Percentiles rank a stretch among this genome's conserved stretches.
phyloP scores from a whole-genome alignment of 2,329 filamentous ascomycete genomes.

The Claviceps arundinis region DNA sequence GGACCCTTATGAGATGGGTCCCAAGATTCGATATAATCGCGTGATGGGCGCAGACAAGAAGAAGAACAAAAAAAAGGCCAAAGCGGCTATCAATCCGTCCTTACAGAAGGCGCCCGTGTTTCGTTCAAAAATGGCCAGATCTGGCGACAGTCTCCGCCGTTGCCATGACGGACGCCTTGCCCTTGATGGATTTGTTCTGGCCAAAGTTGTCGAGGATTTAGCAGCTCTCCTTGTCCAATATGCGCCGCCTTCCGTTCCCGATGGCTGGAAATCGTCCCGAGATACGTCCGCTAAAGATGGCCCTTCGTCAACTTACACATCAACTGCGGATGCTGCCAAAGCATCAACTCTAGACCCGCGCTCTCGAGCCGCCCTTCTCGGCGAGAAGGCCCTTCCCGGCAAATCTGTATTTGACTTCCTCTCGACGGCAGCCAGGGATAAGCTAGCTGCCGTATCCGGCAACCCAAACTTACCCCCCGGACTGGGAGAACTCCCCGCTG shows the following conservation, averaged over 20 bases:
- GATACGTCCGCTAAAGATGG: constrained; percentile 8
- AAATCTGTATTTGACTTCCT: constrained; percentile 96
- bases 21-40: constrained; percentile 76
- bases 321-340: constrained; percentile 66
- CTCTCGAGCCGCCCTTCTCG: constrained; percentile 64
- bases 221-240: constrained; percentile 28
- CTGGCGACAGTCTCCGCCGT: constrained; percentile 30
- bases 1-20: constrained; percentile 84
- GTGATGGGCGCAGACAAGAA: constrained; percentile 71
- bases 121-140: constrained; percentile 42
- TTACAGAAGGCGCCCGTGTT: constrained; percentile 59
- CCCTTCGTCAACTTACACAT: constrained; percentile 33
- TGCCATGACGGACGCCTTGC: constrained; percentile 77
- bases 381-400: constrained; percentile 63
- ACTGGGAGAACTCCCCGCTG: constrained; percentile 57
- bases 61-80: constrained; percentile 53
- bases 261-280: constrained; percentile 59
- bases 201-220: constrained; percentile 33
- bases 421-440: constrained; percentile 61
- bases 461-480: constrained; percentile 66
- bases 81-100: constrained; percentile 47
- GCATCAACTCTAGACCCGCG: constrained; percentile 62
- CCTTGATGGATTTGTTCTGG: constrained; percentile 66
- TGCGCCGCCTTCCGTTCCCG: constrained; percentile 52
- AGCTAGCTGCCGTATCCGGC: constrained; percentile 63